A percentile compares a stretch with the other conserved stretches of the same genome.
These are phyloP conservation scores for Beauveria bassiana DNA, from an alignment of 2,329 filamentous ascomycete species.

Conservation along the genomic window DNA sequence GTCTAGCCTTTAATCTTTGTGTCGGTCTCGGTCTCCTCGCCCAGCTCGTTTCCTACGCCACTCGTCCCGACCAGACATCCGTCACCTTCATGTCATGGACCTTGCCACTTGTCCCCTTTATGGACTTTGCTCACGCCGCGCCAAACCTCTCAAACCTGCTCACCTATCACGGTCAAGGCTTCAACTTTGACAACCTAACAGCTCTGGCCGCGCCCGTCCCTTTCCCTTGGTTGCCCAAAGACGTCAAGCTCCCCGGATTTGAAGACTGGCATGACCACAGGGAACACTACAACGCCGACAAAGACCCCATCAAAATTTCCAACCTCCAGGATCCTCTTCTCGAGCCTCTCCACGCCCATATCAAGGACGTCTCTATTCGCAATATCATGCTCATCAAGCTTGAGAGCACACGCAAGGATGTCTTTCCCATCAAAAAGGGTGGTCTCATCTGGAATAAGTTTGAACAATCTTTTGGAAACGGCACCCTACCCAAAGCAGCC, in stretches of 20 bases:
- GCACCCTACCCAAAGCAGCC: conserved; percentile 25
- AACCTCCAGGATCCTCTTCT: conserved; percentile 29
- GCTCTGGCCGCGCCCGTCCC: conserved; percentile 18
- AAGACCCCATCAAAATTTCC: conserved; percentile 33
- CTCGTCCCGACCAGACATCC: conserved; percentile 23
- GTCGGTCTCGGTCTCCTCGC: conserved; percentile 14
- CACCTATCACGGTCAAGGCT: conserved; percentile 16
- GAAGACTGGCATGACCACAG: conserved; percentile 22
- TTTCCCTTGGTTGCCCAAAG: conserved; percentile 21
- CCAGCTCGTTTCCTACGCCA: conserved; percentile 16
- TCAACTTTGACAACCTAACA: conserved; percentile 20
- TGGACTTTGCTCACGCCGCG: conserved; percentile 24
- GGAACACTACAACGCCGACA: conserved; percentile 26
- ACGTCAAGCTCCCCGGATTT: conserved; percentile 13
- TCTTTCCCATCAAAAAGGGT: conserved; percentile 36
- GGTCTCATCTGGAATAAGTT: conserved; percentile 30
- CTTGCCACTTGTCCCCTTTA: conserved; percentile 23
- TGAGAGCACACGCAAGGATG: conserved; percentile 37
- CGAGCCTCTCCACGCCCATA: conserved; percentile 18
- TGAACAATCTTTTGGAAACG: conserved; percentile 23
- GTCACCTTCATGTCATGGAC: conserved; percentile 30
- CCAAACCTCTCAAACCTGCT: conserved; percentile 20
- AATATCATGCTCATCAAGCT: conserved; percentile 37
- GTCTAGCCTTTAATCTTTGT: conserved; percentile 12
- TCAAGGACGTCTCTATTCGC: conserved; percentile 29